phyloP scores from a whole-genome alignment of 2,329 filamentous ascomycete genomes.

The Microdochium bolleyi region DNA sequence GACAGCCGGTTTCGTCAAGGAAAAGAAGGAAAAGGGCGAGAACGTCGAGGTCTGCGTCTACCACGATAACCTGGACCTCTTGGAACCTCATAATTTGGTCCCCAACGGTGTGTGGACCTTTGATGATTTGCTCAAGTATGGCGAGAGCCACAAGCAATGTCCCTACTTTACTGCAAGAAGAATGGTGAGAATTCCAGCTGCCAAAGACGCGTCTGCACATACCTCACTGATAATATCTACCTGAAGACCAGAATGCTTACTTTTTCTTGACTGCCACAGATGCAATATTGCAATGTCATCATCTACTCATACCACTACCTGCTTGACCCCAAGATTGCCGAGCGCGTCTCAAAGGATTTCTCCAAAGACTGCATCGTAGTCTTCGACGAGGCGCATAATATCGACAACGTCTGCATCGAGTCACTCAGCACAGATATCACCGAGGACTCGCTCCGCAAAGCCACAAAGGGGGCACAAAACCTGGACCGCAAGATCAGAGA shows the following conservation, averaged over 20 bases:
- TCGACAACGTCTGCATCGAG: constrained; percentile 99
- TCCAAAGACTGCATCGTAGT: constrained; percentile 98
- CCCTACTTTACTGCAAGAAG: constrained; percentile 93
- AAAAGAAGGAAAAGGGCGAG: constrained; percentile 93
- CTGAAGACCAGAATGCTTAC: not conserved
- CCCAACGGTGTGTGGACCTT: constrained; percentile 95
- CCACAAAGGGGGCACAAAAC: constrained; percentile 82
- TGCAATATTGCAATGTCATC: constrained; percentile 98
- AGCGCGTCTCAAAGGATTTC: constrained; percentile 87
- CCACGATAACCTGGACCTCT: constrained; percentile 92
- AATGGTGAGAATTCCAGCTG: constrained; percentile 54
- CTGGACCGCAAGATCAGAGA: constrained; percentile 85
- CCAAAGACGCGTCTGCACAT: too few species aligned
- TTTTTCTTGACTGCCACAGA: constrained; percentile 38
- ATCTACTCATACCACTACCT: constrained; percentile 99
- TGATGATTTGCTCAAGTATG: constrained; percentile 80
- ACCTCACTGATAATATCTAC: not conserved
- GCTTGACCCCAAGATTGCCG: constrained; percentile 94
- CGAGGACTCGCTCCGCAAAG: constrained; percentile 86
- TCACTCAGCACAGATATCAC: constrained; percentile 94
- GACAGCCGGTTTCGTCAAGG: constrained; percentile 93
- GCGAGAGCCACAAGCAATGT: constrained; percentile 93
- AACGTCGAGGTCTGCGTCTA: constrained; percentile 92
- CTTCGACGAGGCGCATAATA: constrained; percentile 98
- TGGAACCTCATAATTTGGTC: constrained; percentile 91